A percentile compares a stretch with the other conserved stretches of the same genome.
Conservation (phyloP, 2,329 filamentous ascomycete genomes). For the Paracamarosporium sp. region DNA sequence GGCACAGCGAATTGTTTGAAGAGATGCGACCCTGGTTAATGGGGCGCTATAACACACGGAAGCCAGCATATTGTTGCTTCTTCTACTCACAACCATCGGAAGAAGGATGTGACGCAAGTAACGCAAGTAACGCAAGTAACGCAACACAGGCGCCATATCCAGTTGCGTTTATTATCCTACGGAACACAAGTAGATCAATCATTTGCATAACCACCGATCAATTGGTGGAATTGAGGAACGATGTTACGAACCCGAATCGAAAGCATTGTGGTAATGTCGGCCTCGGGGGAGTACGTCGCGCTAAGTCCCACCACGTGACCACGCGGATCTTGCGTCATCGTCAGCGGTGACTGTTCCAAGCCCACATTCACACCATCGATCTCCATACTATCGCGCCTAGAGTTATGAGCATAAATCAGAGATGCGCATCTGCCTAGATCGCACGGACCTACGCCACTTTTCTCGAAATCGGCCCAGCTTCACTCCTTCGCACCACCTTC, state of each 20-base stretch:
- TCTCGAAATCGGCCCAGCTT: neutral
- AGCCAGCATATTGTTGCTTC: neutral
- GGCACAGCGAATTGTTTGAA: neutral
- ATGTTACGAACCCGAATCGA: neutral
- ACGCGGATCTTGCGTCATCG: conserved; percentile 7
- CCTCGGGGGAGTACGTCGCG: neutral
- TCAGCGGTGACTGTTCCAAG: neutral
- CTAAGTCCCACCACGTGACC: conserved; percentile 1
- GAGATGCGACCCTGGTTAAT: neutral
- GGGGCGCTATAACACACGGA: neutral
- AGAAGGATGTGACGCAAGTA: neutral
- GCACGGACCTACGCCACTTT: neutral
- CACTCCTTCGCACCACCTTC: neutral
- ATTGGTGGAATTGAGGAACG: neutral
- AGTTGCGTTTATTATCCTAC: neutral
- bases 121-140: neutral
- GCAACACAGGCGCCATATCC: neutral
- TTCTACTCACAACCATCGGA: too few species aligned
- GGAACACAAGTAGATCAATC: neutral
- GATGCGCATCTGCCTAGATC: neutral
- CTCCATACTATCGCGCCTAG: neutral
- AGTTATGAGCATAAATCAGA: neutral
- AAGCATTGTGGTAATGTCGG: neutral
- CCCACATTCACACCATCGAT: neutral
- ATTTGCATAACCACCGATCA: too few species aligned